Conservation (phyloP, 2,329 filamentous ascomycete genomes). For the Ophiocordyceps australis region DNA sequence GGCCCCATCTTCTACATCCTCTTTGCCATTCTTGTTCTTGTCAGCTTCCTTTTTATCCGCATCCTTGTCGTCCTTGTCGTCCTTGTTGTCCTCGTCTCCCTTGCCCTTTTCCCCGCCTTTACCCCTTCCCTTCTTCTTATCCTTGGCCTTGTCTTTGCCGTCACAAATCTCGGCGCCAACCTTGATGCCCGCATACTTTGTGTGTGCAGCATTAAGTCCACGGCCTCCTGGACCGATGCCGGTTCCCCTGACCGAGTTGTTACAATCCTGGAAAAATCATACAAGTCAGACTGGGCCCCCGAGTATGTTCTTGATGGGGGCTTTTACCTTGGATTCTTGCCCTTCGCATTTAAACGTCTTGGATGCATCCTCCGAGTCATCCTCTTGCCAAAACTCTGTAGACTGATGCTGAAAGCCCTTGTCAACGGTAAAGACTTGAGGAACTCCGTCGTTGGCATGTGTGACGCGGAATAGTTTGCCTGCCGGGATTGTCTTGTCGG, state of each 20-base stretch:
- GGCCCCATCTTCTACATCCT: too few relatives aligned
- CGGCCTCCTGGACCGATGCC: neutral
- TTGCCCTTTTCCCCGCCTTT: neutral
- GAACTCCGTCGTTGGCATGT: constrained; percentile 42
- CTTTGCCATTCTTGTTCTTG: too few relatives aligned
- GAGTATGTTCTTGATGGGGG: too few relatives aligned
- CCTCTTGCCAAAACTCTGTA: constrained; percentile 37
- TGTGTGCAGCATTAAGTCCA: neutral
- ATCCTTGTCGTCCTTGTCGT: too few relatives aligned
- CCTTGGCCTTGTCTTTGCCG: neutral
- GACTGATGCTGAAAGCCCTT: constrained; percentile 39
- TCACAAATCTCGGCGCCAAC: neutral
- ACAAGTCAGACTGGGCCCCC: too few relatives aligned
- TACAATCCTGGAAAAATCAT: neutral
- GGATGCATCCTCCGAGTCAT: neutral
- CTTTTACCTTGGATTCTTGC: neutral
- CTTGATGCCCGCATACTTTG: neutral
- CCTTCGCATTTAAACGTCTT: constrained; percentile 1
- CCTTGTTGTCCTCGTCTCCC: neutral
- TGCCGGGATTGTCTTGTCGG: constrained; percentile 20
- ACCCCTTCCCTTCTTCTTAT: neutral
- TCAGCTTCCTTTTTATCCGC: too few relatives aligned
- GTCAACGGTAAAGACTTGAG: constrained; percentile 37
- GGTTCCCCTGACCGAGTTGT: neutral
- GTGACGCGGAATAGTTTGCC: constrained; percentile 38